phyloP scores from a whole-genome alignment of 495 filamentous ascomycete species.

The Niebla homalea region DNA sequence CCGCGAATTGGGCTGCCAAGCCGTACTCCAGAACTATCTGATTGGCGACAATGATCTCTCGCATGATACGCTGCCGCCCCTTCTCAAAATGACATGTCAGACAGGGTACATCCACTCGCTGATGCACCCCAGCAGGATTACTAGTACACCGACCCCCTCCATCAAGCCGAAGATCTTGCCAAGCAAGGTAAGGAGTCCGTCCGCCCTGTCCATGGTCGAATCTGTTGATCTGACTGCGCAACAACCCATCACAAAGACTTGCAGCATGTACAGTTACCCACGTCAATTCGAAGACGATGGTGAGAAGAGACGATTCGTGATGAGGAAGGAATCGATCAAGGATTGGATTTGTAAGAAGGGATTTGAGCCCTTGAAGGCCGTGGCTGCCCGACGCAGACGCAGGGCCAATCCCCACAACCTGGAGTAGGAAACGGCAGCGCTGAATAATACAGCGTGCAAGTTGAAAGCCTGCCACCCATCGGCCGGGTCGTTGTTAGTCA shows the following conservation, averaged over 20 bases:
- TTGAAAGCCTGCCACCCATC: not conserved
- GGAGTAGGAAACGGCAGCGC: conserved; percentile 10
- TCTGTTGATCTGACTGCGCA: not conserved
- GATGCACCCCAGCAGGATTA: conserved; percentile 14
- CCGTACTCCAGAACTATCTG: conserved; percentile 9
- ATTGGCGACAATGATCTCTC: not conserved
- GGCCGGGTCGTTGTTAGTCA: not conserved
- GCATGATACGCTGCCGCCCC: conserved; percentile 3
- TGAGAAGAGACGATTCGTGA: too few relatives aligned
- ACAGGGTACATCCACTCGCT: conserved; percentile 11
- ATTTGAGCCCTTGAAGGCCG: not conserved
- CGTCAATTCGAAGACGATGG: conserved; percentile 1
- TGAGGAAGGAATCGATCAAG: too few relatives aligned
- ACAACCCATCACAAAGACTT: not conserved
- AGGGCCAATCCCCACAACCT: conserved; percentile 7
- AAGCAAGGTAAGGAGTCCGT: not conserved
- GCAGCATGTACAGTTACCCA: not conserved
- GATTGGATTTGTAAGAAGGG: not conserved
- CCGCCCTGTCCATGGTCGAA: conserved; percentile 1
- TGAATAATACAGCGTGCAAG: conserved; percentile 11
- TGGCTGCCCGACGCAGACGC: conserved; percentile 12
- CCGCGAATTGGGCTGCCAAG: not conserved
- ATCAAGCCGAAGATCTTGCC: not conserved
- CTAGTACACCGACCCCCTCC: conserved; percentile 11
- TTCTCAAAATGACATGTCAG: conserved; percentile 1